Conservation (phyloP, 371 early-diverging fungal genomes). For the Apophysomyces sp. region DNA sequence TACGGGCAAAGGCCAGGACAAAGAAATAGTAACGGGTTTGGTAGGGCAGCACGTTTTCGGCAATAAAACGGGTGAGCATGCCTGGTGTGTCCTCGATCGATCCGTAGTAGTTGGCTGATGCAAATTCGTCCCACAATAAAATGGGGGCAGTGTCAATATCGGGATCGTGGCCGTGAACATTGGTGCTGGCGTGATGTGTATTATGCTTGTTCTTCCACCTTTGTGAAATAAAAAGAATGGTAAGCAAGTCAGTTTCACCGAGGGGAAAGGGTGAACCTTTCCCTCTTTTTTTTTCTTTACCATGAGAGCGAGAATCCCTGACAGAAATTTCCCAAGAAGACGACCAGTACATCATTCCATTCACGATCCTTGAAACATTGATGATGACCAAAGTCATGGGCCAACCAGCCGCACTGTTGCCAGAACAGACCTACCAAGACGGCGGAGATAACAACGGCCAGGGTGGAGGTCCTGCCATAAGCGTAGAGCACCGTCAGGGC, state of each 20-base stretch:
- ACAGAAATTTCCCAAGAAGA: conserved; percentile 76
- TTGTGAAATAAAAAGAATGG: conserved; percentile 25
- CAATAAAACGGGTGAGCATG: conserved; percentile 65
- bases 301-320: conserved; percentile 78
- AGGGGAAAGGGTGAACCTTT: no score
- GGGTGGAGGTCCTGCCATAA: conserved; percentile 53
- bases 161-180: conserved; percentile 83
- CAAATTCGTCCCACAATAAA: conserved; percentile 84
- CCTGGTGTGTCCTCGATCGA: conserved; percentile 46
- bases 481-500: conserved; percentile 54
- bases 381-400: conserved; percentile 87
- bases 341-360: conserved; percentile 64
- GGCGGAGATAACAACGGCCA: conserved; percentile 61
- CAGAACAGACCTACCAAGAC: conserved; percentile 73
- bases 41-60: conserved; percentile 55
- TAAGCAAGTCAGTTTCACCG: background rate
- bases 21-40: conserved; percentile 84
- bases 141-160: conserved; percentile 88
- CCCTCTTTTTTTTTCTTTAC: conserved; percentile 23
- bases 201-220: conserved; percentile 93
- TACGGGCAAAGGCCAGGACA: conserved; percentile 75
- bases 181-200: conserved; percentile 86
- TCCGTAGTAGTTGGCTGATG: conserved; percentile 70
- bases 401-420: conserved; percentile 90
- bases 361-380: conserved; percentile 75